Evolutionary conservation across 176 grass and related monocot genomes (phyloP), one percentile per base, ranked within the genome.

Genomic region (Hyparrhenia diplandra): DNA sequence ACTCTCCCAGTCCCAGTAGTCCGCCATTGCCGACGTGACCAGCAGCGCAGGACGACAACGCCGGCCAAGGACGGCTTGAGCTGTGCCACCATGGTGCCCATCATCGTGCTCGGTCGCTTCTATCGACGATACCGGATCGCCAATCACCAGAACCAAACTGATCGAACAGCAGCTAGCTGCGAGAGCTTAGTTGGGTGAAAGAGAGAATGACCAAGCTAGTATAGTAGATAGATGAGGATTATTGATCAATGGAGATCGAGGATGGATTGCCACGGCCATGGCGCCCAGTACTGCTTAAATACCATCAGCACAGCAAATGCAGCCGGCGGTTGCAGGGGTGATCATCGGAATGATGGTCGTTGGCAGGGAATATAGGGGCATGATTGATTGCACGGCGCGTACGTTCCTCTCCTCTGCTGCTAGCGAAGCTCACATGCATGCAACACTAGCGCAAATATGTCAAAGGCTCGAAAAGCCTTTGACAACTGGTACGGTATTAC

Each of bases 321-420:
- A 23, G 64, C 35, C 1, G 17, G 25, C 4, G 4, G 34, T 34
- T 32, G 9, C 46, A 18, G 43, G 81, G 27, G 5, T 16, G 13
- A 49, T 41, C 18, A 66, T 57, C 24, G 47, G 83, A 77, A 84
- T 85, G 74, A 70, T 20, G 83, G 74, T 78, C 74, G 83, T 85
- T 85, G 40, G 74, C 74, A 63, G 83, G 83, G 83, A 85, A 85
- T 71, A 78, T 24, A 84, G 82, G 82, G 51, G 4, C 18, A 46
- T 71, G 64, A 70, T 39, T 49, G 65, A 70, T 39, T 37, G 65
- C 83, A 46, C 37, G 63, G 39, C 71, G 69, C 16, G 59, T 37
- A 41, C 21, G 39, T 3, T 24, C 37, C n/a, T 39, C 65, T 25
- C 39, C 5, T 14, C 18, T n/a, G 57, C 47, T 57, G 58, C 58